These are phyloP conservation scores for Aspergillus affinis DNA, from an alignment of 495 filamentous ascomycete species.

Conservation along the genomic window DNA sequence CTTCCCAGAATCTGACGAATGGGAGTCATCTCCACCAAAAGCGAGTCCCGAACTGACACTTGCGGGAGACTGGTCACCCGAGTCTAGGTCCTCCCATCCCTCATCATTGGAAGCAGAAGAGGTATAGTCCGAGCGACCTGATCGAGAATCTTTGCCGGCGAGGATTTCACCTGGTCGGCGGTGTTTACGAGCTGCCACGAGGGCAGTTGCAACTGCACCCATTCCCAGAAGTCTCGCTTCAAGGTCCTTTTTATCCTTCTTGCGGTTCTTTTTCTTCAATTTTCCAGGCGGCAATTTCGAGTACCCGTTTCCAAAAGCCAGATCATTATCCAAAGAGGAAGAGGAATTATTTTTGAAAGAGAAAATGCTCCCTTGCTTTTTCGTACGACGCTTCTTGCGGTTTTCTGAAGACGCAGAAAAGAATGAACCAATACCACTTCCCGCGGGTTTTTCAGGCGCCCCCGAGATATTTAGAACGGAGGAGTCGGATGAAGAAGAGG, in stretches of 20 bases:
- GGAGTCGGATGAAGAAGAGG: slow-evolving; percentile 37
- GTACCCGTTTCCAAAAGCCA: slow-evolving; percentile 48
- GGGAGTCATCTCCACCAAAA: slow-evolving; percentile 49
- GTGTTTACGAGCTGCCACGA: slow-evolving; percentile 40
- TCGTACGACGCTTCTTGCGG: slow-evolving; percentile 40
- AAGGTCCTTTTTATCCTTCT: slow-evolving; percentile 47
- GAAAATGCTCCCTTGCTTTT: slow-evolving; percentile 55
- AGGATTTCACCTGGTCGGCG: slow-evolving; percentile 42
- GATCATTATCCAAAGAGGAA: slow-evolving; percentile 55
- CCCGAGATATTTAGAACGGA: slow-evolving; percentile 36
- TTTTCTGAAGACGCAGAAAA: slow-evolving; percentile 52
- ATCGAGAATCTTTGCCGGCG: slow-evolving; percentile 39
- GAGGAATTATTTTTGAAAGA: slow-evolving; percentile 56
- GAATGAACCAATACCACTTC: slow-evolving; percentile 40
- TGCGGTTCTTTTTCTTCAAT: slow-evolving; percentile 30
- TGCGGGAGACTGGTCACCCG: slow-evolving; percentile 48
- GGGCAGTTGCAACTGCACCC: slow-evolving; percentile 55
- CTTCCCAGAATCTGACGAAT: slow-evolving; percentile 52
- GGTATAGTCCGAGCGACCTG: slow-evolving; percentile 28
- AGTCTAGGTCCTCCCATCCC: slow-evolving; percentile 62
- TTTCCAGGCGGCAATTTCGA: slow-evolving; percentile 33
- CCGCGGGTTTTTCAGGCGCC: slow-evolving; percentile 27
- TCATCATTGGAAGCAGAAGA: slow-evolving; percentile 47
- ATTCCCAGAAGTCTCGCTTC: slow-evolving; percentile 57
- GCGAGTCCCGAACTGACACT: slow-evolving; percentile 56